phyloP scores from a whole-genome alignment of 768 basidiomycete species.

The Epithele typhae region DNA sequence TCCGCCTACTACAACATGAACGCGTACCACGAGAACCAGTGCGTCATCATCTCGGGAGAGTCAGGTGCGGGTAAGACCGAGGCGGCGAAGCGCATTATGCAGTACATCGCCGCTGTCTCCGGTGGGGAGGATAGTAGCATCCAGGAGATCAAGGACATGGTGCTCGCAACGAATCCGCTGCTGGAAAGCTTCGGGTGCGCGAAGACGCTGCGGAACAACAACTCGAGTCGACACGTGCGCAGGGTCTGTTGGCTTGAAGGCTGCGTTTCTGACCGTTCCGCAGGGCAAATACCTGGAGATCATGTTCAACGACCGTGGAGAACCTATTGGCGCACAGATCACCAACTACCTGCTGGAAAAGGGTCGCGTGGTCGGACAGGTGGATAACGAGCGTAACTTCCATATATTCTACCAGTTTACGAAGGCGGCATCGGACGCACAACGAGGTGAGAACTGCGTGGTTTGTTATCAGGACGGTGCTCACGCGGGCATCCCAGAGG shows the following conservation, averaged over 20 bases:
- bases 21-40: slow-evolving; percentile 98
- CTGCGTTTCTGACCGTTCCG: slow-evolving; percentile 4
- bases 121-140: slow-evolving; percentile 87
- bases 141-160: slow-evolving; percentile 99
- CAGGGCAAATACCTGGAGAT: slow-evolving; percentile 99
- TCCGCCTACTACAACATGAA: slow-evolving; percentile 99
- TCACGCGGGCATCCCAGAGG: slow-evolving; percentile 48
- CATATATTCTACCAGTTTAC: slow-evolving; percentile 99
- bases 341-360: slow-evolving; percentile 99
- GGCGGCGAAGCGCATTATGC: slow-evolving; percentile 99
- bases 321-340: slow-evolving; percentile 96
- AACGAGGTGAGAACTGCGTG: slow-evolving; percentile 59
- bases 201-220: slow-evolving; percentile 97
- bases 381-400: slow-evolving; percentile 94
- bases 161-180: slow-evolving; percentile 94
- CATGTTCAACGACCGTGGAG: slow-evolving; percentile 92
- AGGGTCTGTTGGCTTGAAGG: neutral
- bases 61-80: slow-evolving; percentile 99
- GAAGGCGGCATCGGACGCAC: slow-evolving; percentile 85
- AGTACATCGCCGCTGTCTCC: slow-evolving; percentile 97
- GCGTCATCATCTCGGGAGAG: slow-evolving; percentile 98
- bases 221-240: slow-evolving; percentile 95
- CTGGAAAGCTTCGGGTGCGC: slow-evolving; percentile 99
- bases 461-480: neutral
- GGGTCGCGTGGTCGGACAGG: slow-evolving; percentile 93